Evolutionary conservation across 441 rosid genomes (phyloP), one percentile per base, ranked within the genome.

Genomic region (Populus hybrid): DNA sequence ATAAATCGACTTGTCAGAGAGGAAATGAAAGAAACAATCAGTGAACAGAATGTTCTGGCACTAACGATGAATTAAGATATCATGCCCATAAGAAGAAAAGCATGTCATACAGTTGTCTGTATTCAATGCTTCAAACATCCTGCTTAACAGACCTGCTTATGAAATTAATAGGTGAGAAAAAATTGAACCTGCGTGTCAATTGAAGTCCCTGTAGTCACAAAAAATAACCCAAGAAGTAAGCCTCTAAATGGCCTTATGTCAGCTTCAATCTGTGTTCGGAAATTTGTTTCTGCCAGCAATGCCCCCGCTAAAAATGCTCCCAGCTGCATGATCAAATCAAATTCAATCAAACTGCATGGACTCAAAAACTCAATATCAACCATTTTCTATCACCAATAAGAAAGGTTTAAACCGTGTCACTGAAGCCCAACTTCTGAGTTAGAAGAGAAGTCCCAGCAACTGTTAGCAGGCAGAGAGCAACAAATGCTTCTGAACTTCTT

Each of bases 291-390:
- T 16, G 98, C 99, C 81, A 94, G 76, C 71, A 95, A 76, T 76
- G 98, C 99, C 76, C 97, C 99, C 46, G 99, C 98, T 75, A 95
- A 87, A 88, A 95, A 95, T 69, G 98, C 98, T 87, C 98, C 99
- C 79, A 95, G 98, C 99, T 95, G 88, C 77, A 83, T 71, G 76
- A 82, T 68, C 59, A 72, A 82, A 63, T 59, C 61, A 59, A 80
- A 59, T 64, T 67, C 66, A 38, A 35, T 75, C 32, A 75, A 10
- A 42, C 23, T 61, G 57, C 71, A 75, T 73, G 78, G 20, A 61
- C 75, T 21, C 40, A 18, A 24, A 74, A 78, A 70, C 57, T 72
- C 74, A 42, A 46, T 7, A 61, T 10, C 34, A 85, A 75, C 30
- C 21, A 23, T 21, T 79, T 24, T 61, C 34, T 72, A 70, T 75